Evolutionary conservation across 345 rosid species (phyloP).

Genomic region (Eucalyptus victrix): DNA sequence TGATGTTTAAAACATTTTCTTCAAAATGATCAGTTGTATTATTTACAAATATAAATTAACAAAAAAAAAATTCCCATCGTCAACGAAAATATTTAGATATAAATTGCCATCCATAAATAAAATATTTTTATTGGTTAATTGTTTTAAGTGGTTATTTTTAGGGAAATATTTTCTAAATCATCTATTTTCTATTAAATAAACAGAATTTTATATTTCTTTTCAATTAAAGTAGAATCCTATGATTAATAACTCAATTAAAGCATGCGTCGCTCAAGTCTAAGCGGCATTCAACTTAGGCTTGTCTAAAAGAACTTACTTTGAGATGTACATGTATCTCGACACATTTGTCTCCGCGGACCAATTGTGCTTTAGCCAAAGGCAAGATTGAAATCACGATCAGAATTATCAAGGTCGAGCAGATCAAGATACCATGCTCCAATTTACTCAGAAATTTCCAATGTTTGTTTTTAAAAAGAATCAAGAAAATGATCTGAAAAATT

Average conservation of each 20-base stretch:
- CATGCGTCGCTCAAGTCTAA: too few species aligned
- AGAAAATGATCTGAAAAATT: too few species aligned
- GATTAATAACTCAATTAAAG: too few species aligned
- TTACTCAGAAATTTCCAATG: neutral
- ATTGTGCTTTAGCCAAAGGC: neutral
- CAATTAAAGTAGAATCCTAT: too few species aligned
- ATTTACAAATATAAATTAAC: fast-evolving
- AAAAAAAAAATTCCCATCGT: fast-evolving
- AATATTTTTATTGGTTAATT: too few species aligned
- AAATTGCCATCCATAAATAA: too few species aligned
- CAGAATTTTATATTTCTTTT: too few species aligned
- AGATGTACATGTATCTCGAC: neutral
- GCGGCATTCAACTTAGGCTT: neutral
- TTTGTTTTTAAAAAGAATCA: fast-evolving
- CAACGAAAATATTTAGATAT: too few species aligned
- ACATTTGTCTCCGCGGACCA: neutral
- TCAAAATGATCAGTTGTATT: fast-evolving
- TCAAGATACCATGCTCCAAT: neutral
- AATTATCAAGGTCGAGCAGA: neutral
- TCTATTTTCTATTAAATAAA: too few species aligned
- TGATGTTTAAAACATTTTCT: too few species aligned
- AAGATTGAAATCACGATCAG: neutral
- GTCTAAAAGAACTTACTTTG: neutral
- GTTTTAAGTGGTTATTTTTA: neutral
- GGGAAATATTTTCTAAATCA: neutral